Evolutionary conservation across 176 grass and related monocot species (phyloP), one percentile per base, ranked within the genome.

Genomic region (Carex kokanica): DNA sequence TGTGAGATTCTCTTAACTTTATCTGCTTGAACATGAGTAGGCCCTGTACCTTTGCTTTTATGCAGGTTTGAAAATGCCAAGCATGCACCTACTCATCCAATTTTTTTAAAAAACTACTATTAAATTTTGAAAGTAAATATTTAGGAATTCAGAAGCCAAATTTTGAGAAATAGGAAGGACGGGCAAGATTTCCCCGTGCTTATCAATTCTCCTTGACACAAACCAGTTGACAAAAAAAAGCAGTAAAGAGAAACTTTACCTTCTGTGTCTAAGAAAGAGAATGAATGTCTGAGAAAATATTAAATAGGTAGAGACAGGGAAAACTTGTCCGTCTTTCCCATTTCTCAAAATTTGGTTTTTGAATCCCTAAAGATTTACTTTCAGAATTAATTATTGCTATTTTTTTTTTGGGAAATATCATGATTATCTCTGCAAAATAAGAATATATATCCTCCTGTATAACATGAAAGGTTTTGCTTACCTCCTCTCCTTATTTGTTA

Each of bases 1-100:
- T 87, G 95, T 98, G 83, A 87, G 90, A 84, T 82, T 74, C 34
- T 31, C 38, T 58, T 74, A 23, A 43, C 34, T 1, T 23, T 88
- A 25, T 74, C n/a, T 74, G 69, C 20, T 74, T 74, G 40, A 24
- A 47, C 41, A 43, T 74, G 69, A 74, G 4, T 74, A 74, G 69
- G 41, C 70, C 70, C 43, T 24, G 43, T 49, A 49, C 41, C 6
- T 69, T 69, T 18, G 65, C 32, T 40, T 69, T 69, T 69, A 40
- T 40, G 65, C 32, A 69, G 16, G 34, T 38, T 20, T 20, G 32
- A 4, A 43, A 70, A 70, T 70, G 17, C 14, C 38, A 43, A 41
- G 34, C 49, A 75, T 54, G 21, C 72, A 29, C 23, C 47, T 75
- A 75, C 8, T 38, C 14, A 36, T 68, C 65, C 65, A 68, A 0